These are phyloP conservation scores for Ceratocystis huliohia DNA, from an alignment of 2,329 filamentous ascomycete species.

Conservation along the genomic window DNA sequence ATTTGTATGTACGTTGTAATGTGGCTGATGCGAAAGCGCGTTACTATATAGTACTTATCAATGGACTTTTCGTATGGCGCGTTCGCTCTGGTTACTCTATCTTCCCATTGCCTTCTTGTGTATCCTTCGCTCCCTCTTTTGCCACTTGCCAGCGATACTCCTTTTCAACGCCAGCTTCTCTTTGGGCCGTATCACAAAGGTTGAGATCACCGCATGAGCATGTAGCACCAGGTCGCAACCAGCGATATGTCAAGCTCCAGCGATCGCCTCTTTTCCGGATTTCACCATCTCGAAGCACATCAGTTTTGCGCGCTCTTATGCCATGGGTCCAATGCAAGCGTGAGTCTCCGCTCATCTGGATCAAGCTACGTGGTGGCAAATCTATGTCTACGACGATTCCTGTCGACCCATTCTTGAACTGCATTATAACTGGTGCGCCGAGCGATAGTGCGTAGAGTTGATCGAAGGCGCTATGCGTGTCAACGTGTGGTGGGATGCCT, in stretches of 20 bases:
- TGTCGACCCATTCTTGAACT: conserved; percentile 29
- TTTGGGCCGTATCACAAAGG: conserved; percentile 41
- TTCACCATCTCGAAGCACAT: conserved; percentile 34
- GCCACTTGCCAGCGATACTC: conserved; percentile 39
- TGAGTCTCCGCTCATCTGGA: conserved; percentile 39
- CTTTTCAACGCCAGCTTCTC: conserved; percentile 34
- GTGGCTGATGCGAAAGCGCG: too few relatives aligned
- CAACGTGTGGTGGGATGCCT: conserved; percentile 49
- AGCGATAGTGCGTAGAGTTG: conserved; percentile 36
- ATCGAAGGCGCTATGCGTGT: conserved; percentile 39
- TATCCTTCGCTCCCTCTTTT: too few relatives aligned
- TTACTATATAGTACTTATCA: too few relatives aligned
- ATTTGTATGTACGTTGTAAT: too few relatives aligned
- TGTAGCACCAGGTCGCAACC: conserved; percentile 34
- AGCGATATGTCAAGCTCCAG: conserved; percentile 45
- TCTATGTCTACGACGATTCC: conserved; percentile 32
- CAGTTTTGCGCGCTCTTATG: conserved; percentile 42
- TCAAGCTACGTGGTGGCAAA: conserved; percentile 37
- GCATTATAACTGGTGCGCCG: conserved; percentile 34
- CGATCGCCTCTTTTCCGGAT: conserved; percentile 33
- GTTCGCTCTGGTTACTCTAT: neutral
- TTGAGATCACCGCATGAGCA: conserved; percentile 40
- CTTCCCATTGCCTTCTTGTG: neutral
- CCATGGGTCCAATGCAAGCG: conserved; percentile 44
- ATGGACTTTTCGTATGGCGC: neutral